A percentile compares a stretch with the other conserved stretches of the same genome.
Conservation (phyloP, 2,329 filamentous ascomycete species). For the Fusarium sp. region DNA sequence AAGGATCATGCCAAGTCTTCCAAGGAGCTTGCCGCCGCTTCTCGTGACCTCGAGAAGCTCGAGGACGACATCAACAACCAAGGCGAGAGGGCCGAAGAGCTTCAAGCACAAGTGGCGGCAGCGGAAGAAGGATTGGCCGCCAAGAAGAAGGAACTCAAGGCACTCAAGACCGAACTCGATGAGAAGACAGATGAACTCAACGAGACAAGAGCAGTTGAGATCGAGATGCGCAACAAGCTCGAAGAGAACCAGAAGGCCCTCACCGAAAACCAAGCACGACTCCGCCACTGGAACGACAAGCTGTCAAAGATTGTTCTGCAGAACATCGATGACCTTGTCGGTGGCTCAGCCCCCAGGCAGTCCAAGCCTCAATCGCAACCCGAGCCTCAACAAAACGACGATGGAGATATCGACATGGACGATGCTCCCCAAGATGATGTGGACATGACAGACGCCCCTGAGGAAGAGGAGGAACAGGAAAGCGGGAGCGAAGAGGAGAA, state of each 20-base stretch:
- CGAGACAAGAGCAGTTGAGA: slow-evolving; percentile 87
- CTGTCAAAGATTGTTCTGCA: slow-evolving; percentile 85
- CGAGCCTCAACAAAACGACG: slow-evolving; percentile 43
- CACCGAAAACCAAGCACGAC: slow-evolving; percentile 84
- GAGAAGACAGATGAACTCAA: slow-evolving; percentile 88
- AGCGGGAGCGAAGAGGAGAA: slow-evolving; percentile 48
- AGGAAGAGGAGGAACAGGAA: slow-evolving; percentile 49
- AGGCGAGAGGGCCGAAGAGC: slow-evolving; percentile 77
- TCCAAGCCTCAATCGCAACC: slow-evolving; percentile 45
- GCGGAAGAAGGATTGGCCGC: slow-evolving; percentile 81
- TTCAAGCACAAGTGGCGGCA: slow-evolving; percentile 80
- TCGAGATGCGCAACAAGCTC: slow-evolving; percentile 98
- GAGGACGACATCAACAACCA: slow-evolving; percentile 84
- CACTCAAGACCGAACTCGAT: slow-evolving; percentile 87
- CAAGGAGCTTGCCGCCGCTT: slow-evolving; percentile 80
- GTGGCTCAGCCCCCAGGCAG: slow-evolving; percentile 51
- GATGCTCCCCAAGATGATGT: slow-evolving; percentile 48
- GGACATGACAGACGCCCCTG: slow-evolving; percentile 49
- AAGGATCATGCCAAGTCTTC: slow-evolving; percentile 84
- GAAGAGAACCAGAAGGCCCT: slow-evolving; percentile 95
- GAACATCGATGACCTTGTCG: slow-evolving; percentile 77
- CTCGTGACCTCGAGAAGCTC: slow-evolving; percentile 79
- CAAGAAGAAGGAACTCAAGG: slow-evolving; percentile 83
- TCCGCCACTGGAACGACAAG: slow-evolving; percentile 91
- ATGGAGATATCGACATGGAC: slow-evolving; percentile 53